Conservation (phyloP, 2,329 filamentous ascomycete genomes). For the Neodidymelliopsis sp. region DNA sequence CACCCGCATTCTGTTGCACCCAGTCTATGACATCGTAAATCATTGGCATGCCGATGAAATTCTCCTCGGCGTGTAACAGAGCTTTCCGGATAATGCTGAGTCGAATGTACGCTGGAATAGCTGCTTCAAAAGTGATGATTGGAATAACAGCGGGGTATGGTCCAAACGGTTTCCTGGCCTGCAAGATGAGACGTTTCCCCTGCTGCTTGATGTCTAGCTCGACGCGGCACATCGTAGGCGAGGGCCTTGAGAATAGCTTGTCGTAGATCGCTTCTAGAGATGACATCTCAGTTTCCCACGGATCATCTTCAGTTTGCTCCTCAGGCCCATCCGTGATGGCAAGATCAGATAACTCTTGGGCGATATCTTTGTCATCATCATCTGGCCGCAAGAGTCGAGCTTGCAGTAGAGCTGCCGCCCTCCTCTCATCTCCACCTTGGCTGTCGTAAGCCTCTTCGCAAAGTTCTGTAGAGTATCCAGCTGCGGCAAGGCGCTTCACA, state of each 20-base stretch:
- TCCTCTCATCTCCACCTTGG: conserved; percentile 73
- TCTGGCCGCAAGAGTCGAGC: conserved; percentile 63
- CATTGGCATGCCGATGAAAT: conserved; percentile 84
- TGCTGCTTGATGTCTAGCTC: conserved; percentile 62
- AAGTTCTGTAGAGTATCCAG: conserved; percentile 85
- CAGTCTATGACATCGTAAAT: conserved; percentile 90
- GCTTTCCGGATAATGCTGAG: conserved; percentile 84
- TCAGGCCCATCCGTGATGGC: conserved; percentile 51
- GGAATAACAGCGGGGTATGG: conserved; percentile 74
- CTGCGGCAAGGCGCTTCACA: conserved; percentile 80
- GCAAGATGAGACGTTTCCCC: conserved; percentile 60
- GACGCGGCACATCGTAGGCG: conserved; percentile 73
- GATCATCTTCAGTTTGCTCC: conserved; percentile 57
- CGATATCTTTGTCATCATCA: conserved; percentile 37
- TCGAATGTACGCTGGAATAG: conserved; percentile 90
- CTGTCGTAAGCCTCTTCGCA: conserved; percentile 80
- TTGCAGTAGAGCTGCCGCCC: conserved; percentile 82
- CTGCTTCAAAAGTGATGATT: conserved; percentile 71
- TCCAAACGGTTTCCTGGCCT: conserved; percentile 72
- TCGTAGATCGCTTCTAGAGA: conserved; percentile 88
- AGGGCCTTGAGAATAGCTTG: conserved; percentile 63
- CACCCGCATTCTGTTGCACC: conserved; percentile 83
- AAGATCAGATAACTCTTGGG: conserved; percentile 45
- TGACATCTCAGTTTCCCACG: conserved; percentile 85
- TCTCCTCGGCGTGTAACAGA: conserved; percentile 72